Conservation (phyloP, 148 eudicot species). For the Arctostaphylos glauca region DNA sequence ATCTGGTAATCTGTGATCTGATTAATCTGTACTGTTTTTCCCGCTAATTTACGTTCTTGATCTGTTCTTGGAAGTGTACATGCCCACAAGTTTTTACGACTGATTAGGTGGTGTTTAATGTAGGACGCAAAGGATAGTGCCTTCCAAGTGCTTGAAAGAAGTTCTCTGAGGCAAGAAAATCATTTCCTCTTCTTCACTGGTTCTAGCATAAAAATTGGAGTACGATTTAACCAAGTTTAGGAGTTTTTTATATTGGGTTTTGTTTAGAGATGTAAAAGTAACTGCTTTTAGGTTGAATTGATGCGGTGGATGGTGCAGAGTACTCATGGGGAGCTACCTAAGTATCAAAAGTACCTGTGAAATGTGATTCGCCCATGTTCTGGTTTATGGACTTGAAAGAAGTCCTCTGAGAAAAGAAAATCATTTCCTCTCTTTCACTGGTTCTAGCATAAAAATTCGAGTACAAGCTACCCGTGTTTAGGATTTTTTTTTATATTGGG, state of each 20-base stretch:
- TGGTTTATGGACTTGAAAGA: no score
- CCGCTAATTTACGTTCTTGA: background rate
- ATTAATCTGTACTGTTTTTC: background rate
- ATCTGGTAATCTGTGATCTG: background rate
- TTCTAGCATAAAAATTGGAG: background rate
- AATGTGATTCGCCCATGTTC: background rate
- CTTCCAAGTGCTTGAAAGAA: background rate
- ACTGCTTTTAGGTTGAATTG: no score
- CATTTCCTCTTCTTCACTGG: background rate
- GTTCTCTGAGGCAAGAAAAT: background rate
- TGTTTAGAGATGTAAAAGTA: background rate
- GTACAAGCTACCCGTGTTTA: background rate
- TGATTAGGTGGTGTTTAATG: background rate
- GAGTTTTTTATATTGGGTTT: background rate
- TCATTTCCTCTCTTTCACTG: no score
- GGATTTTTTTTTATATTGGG: background rate
- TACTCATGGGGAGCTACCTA: background rate
- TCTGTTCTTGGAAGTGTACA: background rate
- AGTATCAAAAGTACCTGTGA: background rate
- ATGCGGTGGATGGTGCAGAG: background rate
- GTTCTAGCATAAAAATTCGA: no score
- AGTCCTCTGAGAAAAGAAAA: no score
- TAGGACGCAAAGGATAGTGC: background rate
- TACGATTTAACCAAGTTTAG: no score
- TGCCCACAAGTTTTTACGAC: no score